Conservation (phyloP, 352 stramenopile genomes). For the Globisporangium perplexum region DNA sequence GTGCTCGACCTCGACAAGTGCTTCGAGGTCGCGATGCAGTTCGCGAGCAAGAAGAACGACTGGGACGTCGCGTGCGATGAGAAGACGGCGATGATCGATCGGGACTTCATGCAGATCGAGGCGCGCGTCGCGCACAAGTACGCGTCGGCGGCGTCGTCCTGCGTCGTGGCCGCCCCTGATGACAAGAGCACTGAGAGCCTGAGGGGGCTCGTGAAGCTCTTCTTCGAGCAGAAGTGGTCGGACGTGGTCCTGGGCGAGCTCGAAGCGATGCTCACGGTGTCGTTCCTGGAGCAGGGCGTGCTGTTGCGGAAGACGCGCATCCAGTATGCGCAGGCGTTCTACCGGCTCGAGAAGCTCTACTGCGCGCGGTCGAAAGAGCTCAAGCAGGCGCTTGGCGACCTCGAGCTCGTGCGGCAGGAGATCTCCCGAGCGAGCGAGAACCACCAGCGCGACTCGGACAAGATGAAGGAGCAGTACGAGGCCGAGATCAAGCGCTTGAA, state of each 20-base stretch:
- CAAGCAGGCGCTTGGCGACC: slow-evolving; percentile 21
- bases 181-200: slow-evolving; percentile 13
- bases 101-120: slow-evolving; percentile 60
- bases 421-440: slow-evolving; percentile 22
- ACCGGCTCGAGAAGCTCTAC: slow-evolving; percentile 55
- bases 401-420: slow-evolving; percentile 32
- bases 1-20: slow-evolving; percentile 65
- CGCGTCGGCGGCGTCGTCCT: background rate
- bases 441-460: slow-evolving; percentile 33
- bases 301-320: slow-evolving; percentile 74
- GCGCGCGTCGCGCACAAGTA: slow-evolving; percentile 32
- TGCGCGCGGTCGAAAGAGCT: slow-evolving; percentile 30
- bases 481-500: slow-evolving; percentile 43
- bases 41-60: slow-evolving; percentile 40
- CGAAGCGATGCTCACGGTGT: slow-evolving; percentile 81
- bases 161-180: no score
- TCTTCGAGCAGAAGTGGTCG: slow-evolving; percentile 91
- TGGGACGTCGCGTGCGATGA: slow-evolving; percentile 34
- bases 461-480: slow-evolving; percentile 44
- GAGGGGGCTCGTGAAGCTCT: slow-evolving; percentile 43
- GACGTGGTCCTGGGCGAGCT: slow-evolving; percentile 85
- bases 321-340: slow-evolving; percentile 78
- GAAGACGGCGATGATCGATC: slow-evolving; percentile 57
- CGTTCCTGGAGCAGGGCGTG: slow-evolving; percentile 86
- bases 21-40: slow-evolving; percentile 65